Base-by-base conservation (phyloP, 371 early-diverging fungal species). In the Nematocida sp. region DNA sequence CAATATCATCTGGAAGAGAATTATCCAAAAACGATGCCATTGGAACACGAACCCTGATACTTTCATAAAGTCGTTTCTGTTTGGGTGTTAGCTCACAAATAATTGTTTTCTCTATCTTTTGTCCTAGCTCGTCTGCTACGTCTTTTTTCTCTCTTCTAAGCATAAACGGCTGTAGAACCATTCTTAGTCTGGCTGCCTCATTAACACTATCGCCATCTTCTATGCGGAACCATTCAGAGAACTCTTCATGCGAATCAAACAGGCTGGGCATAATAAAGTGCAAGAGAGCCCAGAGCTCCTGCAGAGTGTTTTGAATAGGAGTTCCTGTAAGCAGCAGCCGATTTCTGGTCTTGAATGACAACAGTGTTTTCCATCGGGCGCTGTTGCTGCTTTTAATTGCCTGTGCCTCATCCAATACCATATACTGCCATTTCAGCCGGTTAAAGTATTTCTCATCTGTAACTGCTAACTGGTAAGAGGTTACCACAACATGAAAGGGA, bases 131-230 rank as follows among this genome's bases (percentile, higher is more conserved):
- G 79, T 91, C 88, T 81, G 92, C 91, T 17, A 96, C 94, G 78
- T 94, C 93, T 37, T 88, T 87, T 84, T 96, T 96, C 78, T 92
- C 87, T 80, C 97, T 88, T 54, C 97, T 86, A 75, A 96, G 85
- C 95, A 96, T 95, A 84, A 96, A 95, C 13, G 97, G 97, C 77
- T 93, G 92, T 49, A 96, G 85, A 66, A 95, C 94, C 87, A 91
- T 89, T 70, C 94, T 93, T 38, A 96, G 83, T 40, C 93, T 88
- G 52, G 88, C 82, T 17, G 95, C 82, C 79, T 93, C 94, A 53
- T 89, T 89, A 75, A 90, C 88, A 78, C 93, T 90, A 38, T 94
- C 84, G 3, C 63, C 79, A 43, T 79, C 77, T 37, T 77, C 77
- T 27, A 63, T 77, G 29, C 41, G 52, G 48, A 2, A 86, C 85